A percentile compares a stretch with the other conserved stretches of the same genome.
Evolutionary conservation across 2,329 filamentous ascomycete genomes (phyloP).

Genomic region (Fusarium sororula): DNA sequence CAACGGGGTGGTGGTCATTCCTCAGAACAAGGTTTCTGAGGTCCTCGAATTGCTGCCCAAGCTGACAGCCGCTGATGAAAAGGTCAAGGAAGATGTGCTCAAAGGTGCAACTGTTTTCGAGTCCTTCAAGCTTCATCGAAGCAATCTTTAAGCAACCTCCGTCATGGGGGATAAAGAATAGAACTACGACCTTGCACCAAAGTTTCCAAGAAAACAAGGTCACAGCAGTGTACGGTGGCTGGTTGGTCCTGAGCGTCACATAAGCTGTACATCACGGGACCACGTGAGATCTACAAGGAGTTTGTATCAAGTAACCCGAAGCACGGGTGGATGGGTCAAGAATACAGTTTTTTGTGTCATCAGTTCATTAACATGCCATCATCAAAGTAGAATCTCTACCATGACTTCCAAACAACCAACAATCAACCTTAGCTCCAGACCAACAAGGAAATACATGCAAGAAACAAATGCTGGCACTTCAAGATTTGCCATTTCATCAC

Average conservation of each 20-base stretch:
- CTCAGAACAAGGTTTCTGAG: constrained; percentile 64
- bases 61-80: constrained; percentile 62
- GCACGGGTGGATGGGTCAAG: constrained; percentile 11
- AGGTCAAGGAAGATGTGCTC: constrained; percentile 71
- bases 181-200: not conserved
- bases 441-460: constrained; percentile 37
- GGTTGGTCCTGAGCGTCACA: not conserved
- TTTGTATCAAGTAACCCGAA: constrained; percentile 17
- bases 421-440: constrained; percentile 38
- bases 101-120: constrained; percentile 70
- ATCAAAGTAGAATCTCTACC: constrained; percentile 43
- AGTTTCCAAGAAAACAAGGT: not conserved
- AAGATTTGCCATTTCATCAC: constrained; percentile 27
- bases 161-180: not conserved
- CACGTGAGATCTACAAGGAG: constrained; percentile 11
- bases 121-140: constrained; percentile 69
- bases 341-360: constrained; percentile 45
- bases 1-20: constrained; percentile 77
- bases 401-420: constrained; percentile 43
- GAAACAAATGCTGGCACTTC: constrained; percentile 31
- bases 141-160: constrained; percentile 41
- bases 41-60: constrained; percentile 69
- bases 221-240: not conserved
- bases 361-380: constrained; percentile 53
- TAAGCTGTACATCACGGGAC: not conserved